phyloP scores from a whole-genome alignment of 805 yeast species.

The Yueomyces sinensis region DNA sequence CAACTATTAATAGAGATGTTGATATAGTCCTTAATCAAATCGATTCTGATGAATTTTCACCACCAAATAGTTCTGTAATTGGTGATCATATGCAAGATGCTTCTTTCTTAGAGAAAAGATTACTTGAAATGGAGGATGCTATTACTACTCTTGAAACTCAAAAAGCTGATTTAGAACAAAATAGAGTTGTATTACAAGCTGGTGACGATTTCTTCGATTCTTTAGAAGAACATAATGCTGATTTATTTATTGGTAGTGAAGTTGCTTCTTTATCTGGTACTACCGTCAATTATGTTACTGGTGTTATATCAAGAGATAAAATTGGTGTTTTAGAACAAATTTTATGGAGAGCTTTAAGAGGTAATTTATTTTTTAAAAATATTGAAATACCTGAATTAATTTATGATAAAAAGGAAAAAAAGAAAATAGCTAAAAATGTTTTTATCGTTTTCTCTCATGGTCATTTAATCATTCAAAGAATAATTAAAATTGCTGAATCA shows the following conservation, averaged over 20 bases:
- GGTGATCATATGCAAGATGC: slow-evolving; percentile 60
- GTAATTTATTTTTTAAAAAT: slow-evolving; percentile 51
- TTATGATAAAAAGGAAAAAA: slow-evolving; percentile 40
- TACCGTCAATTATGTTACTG: slow-evolving; percentile 42
- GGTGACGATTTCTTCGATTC: slow-evolving; percentile 35
- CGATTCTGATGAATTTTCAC: too few species aligned
- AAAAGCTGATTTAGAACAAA: slow-evolving; percentile 49
- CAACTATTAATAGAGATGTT: not conserved
- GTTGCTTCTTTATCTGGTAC: slow-evolving; percentile 17
- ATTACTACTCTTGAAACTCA: slow-evolving; percentile 43
- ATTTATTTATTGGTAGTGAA: slow-evolving; percentile 1
- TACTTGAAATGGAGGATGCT: slow-evolving; percentile 57
- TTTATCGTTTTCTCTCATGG: slow-evolving; percentile 66
- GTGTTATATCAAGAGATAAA: slow-evolving; percentile 51
- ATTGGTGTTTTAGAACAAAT: slow-evolving; percentile 50
- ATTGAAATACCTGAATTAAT: slow-evolving; percentile 42
- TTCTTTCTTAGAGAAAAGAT: slow-evolving; percentile 56
- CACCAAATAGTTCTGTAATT: slow-evolving; percentile 42
- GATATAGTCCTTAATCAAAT: slow-evolving; percentile 12
- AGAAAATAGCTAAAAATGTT: slow-evolving; percentile 39
- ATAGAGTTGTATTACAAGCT: slow-evolving; percentile 38
- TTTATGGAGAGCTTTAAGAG: slow-evolving; percentile 63
- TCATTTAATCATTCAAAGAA: slow-evolving; percentile 42
- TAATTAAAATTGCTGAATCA: slow-evolving; percentile 55
- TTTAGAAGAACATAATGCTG: slow-evolving; percentile 3